These are phyloP conservation scores for Fusarium illudens DNA, from an alignment of 2,329 filamentous ascomycete species.

Conservation along the genomic window DNA sequence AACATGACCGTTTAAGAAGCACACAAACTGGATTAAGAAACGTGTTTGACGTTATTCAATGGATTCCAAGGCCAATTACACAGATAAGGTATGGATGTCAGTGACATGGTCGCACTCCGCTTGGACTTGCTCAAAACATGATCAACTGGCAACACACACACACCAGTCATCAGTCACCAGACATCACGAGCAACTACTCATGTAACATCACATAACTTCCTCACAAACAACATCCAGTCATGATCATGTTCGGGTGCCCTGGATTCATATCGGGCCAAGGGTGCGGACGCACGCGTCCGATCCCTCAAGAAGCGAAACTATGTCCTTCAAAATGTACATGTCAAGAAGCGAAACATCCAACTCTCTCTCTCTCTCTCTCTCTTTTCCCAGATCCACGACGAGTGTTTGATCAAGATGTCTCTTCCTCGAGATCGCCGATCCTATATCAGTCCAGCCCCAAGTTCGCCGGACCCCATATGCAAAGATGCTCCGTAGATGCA, in stretches of 20 bases:
- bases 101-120: neutral
- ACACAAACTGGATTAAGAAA: neutral
- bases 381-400: constrained; percentile 14
- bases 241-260: constrained; percentile 18
- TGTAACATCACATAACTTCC: neutral
- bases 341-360: constrained; percentile 43
- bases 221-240: neutral
- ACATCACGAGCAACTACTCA: neutral
- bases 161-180: neutral
- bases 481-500: constrained; percentile 25
- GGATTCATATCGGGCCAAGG: constrained; percentile 29
- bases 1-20: neutral
- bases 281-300: constrained; percentile 14
- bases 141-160: neutral
- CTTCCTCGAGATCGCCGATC: constrained; percentile 22
- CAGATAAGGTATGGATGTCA: neutral
- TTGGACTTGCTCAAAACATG: neutral
- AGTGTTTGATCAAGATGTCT: constrained; percentile 18
- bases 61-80: neutral
- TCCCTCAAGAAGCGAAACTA: constrained; percentile 34
- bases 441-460: constrained; percentile 25
- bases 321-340: constrained; percentile 43
- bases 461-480: constrained; percentile 2
- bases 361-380: neutral
- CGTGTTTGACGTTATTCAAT: neutral